phyloP scores from a whole-genome alignment of 352 stramenopile species.

The Globisporangium recalcitrans region DNA sequence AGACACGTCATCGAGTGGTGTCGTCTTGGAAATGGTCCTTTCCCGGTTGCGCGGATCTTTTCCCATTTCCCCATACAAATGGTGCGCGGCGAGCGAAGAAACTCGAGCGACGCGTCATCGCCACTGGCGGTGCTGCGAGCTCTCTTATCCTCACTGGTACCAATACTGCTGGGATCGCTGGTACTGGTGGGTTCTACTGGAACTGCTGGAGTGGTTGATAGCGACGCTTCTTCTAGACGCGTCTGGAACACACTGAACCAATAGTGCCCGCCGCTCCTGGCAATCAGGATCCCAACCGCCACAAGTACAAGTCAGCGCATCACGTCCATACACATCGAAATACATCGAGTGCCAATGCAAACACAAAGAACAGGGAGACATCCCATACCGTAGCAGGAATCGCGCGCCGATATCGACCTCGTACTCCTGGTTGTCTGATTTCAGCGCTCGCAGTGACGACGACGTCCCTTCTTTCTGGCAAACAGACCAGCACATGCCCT shows the following conservation, averaged over 20 bases:
- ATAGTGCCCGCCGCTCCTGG: conserved; percentile 65
- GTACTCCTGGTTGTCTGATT: conserved; percentile 74
- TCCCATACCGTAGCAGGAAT: conserved; percentile 46
- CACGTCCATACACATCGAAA: neutral
- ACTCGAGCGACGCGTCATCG: conserved; percentile 24
- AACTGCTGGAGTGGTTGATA: conserved; percentile 3
- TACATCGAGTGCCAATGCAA: neutral
- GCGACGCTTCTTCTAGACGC: conserved; percentile 17
- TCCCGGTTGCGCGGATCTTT: conserved; percentile 41
- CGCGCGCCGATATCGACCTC: conserved; percentile 26
- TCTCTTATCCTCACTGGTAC: neutral
- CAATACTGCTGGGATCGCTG: neutral
- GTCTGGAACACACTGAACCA: conserved; percentile 67
- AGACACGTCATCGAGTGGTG: conserved; percentile 69
- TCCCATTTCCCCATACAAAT: conserved; percentile 52
- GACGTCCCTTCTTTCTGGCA: conserved; percentile 39
- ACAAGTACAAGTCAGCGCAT: neutral
- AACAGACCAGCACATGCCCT: conserved; percentile 34
- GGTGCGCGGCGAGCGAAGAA: conserved; percentile 31
- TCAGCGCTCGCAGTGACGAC: conserved; percentile 48
- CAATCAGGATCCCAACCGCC: neutral
- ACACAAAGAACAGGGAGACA: neutral
- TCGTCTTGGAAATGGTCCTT: conserved; percentile 42
- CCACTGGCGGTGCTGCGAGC: neutral
- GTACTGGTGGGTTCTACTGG: neutral